Base-by-base conservation (phyloP, 2,329 filamentous ascomycete genomes). In the Daldinia eschscholtzii region DNA sequence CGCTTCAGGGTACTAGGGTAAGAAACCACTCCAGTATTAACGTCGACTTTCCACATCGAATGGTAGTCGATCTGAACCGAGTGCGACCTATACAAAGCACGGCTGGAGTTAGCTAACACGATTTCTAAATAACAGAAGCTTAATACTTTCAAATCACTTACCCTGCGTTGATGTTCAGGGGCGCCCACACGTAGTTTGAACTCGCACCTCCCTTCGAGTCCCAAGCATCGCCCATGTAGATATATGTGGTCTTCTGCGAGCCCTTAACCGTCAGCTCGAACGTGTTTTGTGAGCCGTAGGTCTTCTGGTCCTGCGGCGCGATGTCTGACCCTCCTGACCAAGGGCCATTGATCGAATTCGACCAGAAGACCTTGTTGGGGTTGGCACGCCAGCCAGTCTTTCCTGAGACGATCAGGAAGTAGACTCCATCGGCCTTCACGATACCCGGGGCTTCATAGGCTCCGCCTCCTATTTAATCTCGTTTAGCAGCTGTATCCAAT, bases 131-230 rank as follows among this genome's bases (percentile, higher is more conserved):
- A 44, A 33, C n/a, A 53, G 4, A 37, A 23, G 39, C 18, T 57
- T n/a, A 7, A 26, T 2, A 23, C 12, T 5, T 46, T n/a, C 13
- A 15, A 26, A 64, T 53, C 18, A 70, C 75, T 58, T 72, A 76
- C 77, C 67, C 73, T 10, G 76, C 61, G 58, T 80, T 75, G 44
- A 80, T 79, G 1, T 59, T 74, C 75, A 82, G 77, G 0, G 81
- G 81, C 9, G 80, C 57, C 81, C 80, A 82, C 15, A 82, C 76
- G 50, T 82, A 81, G 67, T 80, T 82, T 1, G 77, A 79, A 59
- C 63, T 71, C 0, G 75, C 74, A 2, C 77, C 76, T 41, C 79
- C 79, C 33, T 74, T 79, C 1, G 75, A 76, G 61, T 80, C 79
- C 79, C 79, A 80, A 3, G 76, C 73, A 64, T 81, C 79, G 33